phyloP scores from a whole-genome alignment of 2,329 filamentous ascomycete genomes.

The Geosmithia flava region DNA sequence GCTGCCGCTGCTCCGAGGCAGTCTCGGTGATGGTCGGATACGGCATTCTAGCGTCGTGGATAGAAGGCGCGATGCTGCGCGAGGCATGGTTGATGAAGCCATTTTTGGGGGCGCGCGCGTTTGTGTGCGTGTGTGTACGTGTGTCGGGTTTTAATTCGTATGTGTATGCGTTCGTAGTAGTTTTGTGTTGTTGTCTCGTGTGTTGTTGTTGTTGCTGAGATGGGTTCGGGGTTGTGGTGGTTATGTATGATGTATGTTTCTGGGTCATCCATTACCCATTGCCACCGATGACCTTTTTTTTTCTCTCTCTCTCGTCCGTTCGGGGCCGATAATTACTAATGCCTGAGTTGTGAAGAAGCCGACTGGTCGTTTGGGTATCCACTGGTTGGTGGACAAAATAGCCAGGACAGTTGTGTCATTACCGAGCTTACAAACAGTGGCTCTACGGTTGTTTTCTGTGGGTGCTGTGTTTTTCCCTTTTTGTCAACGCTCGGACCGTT shows the following conservation, averaged over 20 bases:
- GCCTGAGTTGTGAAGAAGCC: neutral
- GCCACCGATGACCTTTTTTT: neutral
- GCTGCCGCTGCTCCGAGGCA: neutral
- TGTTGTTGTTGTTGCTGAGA: neutral
- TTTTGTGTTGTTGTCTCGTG: neutral
- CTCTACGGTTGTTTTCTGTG: too few species aligned
- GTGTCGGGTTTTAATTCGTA: neutral
- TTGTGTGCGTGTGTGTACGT: neutral
- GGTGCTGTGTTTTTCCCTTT: too few species aligned
- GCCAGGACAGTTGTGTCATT: neutral
- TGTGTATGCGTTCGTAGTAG: neutral
- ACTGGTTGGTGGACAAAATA: neutral
- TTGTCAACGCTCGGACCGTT: too few species aligned
- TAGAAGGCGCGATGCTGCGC: slow-evolving; percentile 11
- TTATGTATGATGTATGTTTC: neutral
- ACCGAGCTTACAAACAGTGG: too few species aligned
- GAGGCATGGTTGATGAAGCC: slow-evolving; percentile 6
- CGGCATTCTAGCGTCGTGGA: slow-evolving; percentile 5
- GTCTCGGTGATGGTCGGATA: neutral
- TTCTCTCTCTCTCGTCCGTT: neutral
- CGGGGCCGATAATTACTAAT: neutral
- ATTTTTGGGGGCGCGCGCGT: slow-evolving; percentile 8
- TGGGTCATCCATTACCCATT: neutral
- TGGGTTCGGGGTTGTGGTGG: neutral
- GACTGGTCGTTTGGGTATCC: neutral